Evolutionary conservation across 768 basidiomycete genomes (phyloP).

Genomic region (Suillus placidus): DNA sequence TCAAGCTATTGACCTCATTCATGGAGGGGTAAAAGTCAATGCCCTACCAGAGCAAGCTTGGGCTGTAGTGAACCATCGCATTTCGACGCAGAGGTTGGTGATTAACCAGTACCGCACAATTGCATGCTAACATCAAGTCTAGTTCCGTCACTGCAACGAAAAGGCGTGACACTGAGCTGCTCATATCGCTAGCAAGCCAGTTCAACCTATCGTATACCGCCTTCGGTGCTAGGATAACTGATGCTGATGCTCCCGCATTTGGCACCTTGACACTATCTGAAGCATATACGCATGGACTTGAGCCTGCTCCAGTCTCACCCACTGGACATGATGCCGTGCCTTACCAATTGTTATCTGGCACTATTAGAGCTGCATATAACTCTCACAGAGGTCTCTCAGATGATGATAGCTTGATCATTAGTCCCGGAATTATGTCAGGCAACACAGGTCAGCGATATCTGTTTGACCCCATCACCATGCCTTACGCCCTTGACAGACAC

Average conservation of each 20-base stretch:
- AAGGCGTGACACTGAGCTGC: constrained; percentile 47
- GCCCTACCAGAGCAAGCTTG: constrained; percentile 81
- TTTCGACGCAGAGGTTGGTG: constrained; percentile 58
- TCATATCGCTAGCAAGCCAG: constrained; percentile 45
- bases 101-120: background rate
- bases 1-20: constrained; percentile 65
- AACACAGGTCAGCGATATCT: constrained; percentile 45
- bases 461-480: background rate
- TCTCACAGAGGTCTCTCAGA: constrained; percentile 46
- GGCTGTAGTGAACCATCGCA: constrained; percentile 74
- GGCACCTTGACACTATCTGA: constrained; percentile 55
- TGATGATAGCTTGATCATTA: constrained; percentile 39
- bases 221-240: constrained; percentile 50
- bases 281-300: constrained; percentile 50
- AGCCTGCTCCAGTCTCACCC: constrained; percentile 71
- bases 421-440: constrained; percentile 60
- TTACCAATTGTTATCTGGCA: constrained; percentile 61
- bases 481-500: constrained; percentile 38
- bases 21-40: constrained; percentile 73
- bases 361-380: constrained; percentile 64
- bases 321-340: constrained; percentile 34
- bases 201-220: constrained; percentile 63
- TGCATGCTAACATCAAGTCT: background rate
- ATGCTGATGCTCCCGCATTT: constrained; percentile 33
- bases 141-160: constrained; percentile 47